These are phyloP conservation scores for Usnea hakonensis DNA, from an alignment of 495 filamentous ascomycete genomes.

Conservation along the genomic window DNA sequence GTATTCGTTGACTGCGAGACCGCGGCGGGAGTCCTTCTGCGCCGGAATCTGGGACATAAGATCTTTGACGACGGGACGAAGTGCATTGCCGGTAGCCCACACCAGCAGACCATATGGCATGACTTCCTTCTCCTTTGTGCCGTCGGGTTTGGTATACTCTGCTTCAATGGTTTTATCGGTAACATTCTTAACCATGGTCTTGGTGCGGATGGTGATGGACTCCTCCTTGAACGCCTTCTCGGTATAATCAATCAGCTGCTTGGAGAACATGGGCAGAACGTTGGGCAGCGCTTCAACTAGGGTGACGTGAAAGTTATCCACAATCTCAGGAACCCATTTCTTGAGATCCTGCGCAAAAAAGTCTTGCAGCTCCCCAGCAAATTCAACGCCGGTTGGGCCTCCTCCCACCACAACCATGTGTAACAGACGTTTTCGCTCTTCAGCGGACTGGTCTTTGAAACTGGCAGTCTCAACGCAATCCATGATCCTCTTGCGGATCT, in stretches of 20 bases:
- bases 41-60: constrained; percentile 88
- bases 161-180: constrained; percentile 93
- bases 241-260: constrained; percentile 98
- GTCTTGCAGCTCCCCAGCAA: constrained; percentile 95
- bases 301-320: constrained; percentile 90
- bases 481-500: constrained; percentile 97
- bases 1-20: constrained; percentile 95
- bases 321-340: constrained; percentile 96
- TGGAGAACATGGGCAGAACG: constrained; percentile 97
- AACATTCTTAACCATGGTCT: constrained; percentile 98
- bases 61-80: constrained; percentile 81
- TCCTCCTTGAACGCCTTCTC: constrained; percentile 98
- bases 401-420: constrained; percentile 99
- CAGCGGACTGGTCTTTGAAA: constrained; percentile 91
- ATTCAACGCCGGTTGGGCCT: constrained; percentile 96
- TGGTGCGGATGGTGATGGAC: constrained; percentile 90
- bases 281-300: constrained; percentile 97
- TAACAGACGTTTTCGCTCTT: constrained; percentile 86
- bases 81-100: constrained; percentile 95
- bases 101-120: constrained; percentile 95
- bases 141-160: constrained; percentile 76
- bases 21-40: constrained; percentile 89
- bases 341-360: constrained; percentile 97
- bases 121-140: constrained; percentile 67
- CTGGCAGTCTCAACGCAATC: constrained; percentile 97